Evolutionary conservation across 2,329 filamentous ascomycete genomes (phyloP).

Genomic region (Beauveria australis): DNA sequence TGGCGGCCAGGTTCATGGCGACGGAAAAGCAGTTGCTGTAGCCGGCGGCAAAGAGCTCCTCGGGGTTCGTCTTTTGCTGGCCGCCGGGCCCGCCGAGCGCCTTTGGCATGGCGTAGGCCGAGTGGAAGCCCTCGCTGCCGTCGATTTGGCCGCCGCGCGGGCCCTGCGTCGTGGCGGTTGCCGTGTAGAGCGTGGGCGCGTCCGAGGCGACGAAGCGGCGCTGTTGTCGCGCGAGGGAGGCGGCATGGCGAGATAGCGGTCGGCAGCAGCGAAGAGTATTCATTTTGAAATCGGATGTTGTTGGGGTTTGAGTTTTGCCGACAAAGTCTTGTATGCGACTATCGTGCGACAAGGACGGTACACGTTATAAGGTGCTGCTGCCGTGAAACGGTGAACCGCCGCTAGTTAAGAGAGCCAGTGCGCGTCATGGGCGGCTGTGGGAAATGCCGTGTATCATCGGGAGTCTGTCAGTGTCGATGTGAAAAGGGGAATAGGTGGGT

Average conservation of each 20-base stretch:
- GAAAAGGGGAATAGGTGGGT: not conserved
- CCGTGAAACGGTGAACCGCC: not conserved
- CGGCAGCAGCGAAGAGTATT: not conserved
- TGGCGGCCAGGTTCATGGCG: slow-evolving; percentile 5
- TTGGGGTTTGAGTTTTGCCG: not conserved
- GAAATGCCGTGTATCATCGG: not conserved
- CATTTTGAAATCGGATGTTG: not conserved
- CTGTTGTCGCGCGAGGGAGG: not conserved
- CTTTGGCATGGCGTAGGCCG: not conserved
- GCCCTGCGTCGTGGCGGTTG: not conserved
- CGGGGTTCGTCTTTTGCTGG: not conserved
- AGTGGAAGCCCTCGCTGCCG: not conserved
- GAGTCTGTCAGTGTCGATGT: not conserved
- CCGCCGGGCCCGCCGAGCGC: not conserved
- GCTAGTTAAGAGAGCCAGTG: not conserved
- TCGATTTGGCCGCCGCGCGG: not conserved
- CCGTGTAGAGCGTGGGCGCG: slow-evolving; percentile 3
- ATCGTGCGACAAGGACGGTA: not conserved
- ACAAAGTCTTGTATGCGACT: not conserved
- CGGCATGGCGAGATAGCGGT: not conserved
- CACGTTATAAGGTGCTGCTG: not conserved
- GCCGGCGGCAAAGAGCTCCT: slow-evolving; percentile 1
- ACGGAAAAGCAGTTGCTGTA: slow-evolving; percentile 7
- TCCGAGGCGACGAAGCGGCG: not conserved
- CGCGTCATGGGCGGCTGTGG: not conserved